A percentile compares a stretch with the other conserved stretches of the same genome.
Conservation (phyloP, 257 asterid genomes). For the Lavandula angustifolia region DNA sequence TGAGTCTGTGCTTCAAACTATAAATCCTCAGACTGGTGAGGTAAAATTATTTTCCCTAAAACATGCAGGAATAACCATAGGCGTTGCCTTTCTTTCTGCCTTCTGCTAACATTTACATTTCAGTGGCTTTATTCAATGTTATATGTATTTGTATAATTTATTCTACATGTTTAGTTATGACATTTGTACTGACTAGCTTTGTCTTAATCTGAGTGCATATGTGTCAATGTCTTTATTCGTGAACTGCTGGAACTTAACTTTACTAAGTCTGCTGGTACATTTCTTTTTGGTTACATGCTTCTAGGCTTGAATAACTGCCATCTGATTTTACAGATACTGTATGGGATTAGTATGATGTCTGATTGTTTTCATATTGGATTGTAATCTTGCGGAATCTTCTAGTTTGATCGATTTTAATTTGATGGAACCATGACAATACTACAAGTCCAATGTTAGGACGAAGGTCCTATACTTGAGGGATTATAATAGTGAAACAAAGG, state of each 20-base stretch:
- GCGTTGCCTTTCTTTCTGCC: constrained; percentile 16
- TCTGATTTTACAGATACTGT: constrained; percentile 9
- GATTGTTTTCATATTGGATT: constrained; percentile 1
- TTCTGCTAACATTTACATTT: constrained; percentile 4
- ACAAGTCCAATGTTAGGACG: not conserved
- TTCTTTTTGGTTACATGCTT: constrained; percentile 11
- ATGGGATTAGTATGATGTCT: not conserved
- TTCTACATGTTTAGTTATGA: constrained; percentile 12
- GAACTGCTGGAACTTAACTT: not conserved
- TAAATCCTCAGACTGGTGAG: constrained; percentile 98
- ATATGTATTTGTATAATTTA: not conserved
- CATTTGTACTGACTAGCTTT: constrained; percentile 18
- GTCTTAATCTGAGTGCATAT: constrained; percentile 3
- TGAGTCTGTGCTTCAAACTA: constrained; percentile 95
- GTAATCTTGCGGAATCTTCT: not conserved
- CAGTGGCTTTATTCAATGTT: constrained; percentile 1
- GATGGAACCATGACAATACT: constrained; percentile 1
- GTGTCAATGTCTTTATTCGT: constrained; percentile 10
- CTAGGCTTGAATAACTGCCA: not conserved
- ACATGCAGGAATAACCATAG: constrained; percentile 4
- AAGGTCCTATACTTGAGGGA: not conserved
- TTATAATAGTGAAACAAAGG: too few species aligned
- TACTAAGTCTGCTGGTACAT: constrained; percentile 16
- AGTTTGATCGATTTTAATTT: not conserved
- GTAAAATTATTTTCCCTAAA: constrained; percentile 37